Evolutionary conservation across 495 filamentous ascomycete genomes (phyloP).

Genomic region (Cairneyella variabilis): DNA sequence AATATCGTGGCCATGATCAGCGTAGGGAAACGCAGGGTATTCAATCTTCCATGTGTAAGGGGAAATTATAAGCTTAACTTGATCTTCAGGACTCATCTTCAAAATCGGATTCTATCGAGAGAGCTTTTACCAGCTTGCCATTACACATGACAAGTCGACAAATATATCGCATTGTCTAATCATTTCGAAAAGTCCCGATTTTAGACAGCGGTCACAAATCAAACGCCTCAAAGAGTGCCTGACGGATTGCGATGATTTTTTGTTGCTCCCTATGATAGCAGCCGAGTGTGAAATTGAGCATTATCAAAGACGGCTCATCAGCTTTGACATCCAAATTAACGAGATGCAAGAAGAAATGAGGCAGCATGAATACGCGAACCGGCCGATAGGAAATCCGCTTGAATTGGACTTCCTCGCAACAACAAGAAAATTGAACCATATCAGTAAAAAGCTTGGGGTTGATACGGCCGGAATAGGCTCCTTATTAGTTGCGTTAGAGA

Average conservation of each 20-base stretch:
- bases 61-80: too few relatives aligned
- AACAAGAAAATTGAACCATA: background rate
- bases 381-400: background rate
- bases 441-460: slow-evolving; percentile 1
- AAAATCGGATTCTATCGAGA: background rate
- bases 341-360: slow-evolving; percentile 7
- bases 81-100: background rate
- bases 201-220: too few relatives aligned
- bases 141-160: background rate
- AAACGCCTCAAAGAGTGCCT: too few relatives aligned
- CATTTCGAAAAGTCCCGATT: background rate
- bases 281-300: background rate
- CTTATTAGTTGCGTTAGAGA: background rate
- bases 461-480: background rate
- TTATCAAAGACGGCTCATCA: background rate
- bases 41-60: too few relatives aligned
- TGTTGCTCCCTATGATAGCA: background rate
- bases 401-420: background rate
- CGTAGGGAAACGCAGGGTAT: too few relatives aligned
- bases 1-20: too few relatives aligned
- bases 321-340: background rate
- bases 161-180: background rate
- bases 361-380: background rate
- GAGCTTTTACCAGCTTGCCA: background rate
- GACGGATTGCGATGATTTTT: too few relatives aligned